Percentiles rank a stretch among this genome's conserved stretches.
Evolutionary conservation across 1,284 basidiomycete genomes (phyloP).

Genomic region (Lentinula novae-zelandiae): DNA sequence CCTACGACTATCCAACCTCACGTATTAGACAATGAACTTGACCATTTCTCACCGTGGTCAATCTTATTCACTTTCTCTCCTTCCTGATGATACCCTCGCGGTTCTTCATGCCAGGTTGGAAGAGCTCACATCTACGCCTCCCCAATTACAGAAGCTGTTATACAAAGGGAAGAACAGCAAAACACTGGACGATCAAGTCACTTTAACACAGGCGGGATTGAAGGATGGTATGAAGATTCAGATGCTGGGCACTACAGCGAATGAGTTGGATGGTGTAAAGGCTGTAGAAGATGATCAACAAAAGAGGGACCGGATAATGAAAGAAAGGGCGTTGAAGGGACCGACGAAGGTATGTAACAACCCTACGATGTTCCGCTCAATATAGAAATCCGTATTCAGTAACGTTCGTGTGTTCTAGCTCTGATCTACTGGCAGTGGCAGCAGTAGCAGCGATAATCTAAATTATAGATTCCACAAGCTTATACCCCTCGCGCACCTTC

Average conservation of each 20-base stretch:
- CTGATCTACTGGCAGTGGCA: constrained; percentile 44
- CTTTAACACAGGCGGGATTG: constrained; percentile 50
- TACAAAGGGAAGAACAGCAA: constrained; percentile 62
- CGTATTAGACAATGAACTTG: not conserved
- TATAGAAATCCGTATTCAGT: not conserved
- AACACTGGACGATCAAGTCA: constrained; percentile 29
- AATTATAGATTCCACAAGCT: constrained; percentile 62
- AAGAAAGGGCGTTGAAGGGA: constrained; percentile 52
- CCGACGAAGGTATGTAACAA: constrained; percentile 51
- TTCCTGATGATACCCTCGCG: constrained; percentile 42
- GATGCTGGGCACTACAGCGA: constrained; percentile 58
- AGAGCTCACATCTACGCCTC: constrained; percentile 61
- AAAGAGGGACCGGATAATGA: constrained; percentile 52
- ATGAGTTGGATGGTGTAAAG: constrained; percentile 52
- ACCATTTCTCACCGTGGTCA: constrained; percentile 47
- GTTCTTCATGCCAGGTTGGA: constrained; percentile 48
- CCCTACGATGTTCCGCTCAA: not conserved
- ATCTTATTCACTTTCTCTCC: constrained; percentile 40
- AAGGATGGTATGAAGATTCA: constrained; percentile 63
- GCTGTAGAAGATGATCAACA: constrained; percentile 54
- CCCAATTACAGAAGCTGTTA: constrained; percentile 63
- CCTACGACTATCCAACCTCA: too few relatives aligned
- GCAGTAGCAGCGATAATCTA: constrained; percentile 27
- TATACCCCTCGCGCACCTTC: constrained; percentile 58
- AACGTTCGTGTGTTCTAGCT: constrained; percentile 32